Percentiles rank a stretch among this genome's conserved stretches.
These are phyloP conservation scores for Larix sibirica DNA, from an alignment of 83 land plant genomes.

Conservation along the genomic window DNA sequence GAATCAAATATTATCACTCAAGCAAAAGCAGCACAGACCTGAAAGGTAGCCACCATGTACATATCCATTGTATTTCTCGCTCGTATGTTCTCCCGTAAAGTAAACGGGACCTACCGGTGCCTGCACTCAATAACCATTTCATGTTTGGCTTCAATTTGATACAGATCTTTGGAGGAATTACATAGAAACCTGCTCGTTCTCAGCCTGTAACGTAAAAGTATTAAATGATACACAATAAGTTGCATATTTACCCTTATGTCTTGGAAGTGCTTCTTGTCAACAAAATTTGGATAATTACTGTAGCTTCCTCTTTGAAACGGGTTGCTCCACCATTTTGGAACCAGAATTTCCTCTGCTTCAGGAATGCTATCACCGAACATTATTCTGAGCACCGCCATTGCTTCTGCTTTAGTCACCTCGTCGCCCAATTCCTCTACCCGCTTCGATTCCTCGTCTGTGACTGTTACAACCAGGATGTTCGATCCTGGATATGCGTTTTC, in stretches of 20 bases:
- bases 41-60: constrained; percentile 82
- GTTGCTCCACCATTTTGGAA: constrained; percentile 78
- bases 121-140: constrained; percentile 20
- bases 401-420: constrained; percentile 57
- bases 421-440: constrained; percentile 67
- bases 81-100: constrained; percentile 87
- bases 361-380: constrained; percentile 73
- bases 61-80: constrained; percentile 70
- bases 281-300: constrained; percentile 20
- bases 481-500: constrained; percentile 82
- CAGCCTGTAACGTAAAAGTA: too few relatives aligned
- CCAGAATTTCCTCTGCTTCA: constrained; percentile 51
- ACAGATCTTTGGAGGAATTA: too few relatives aligned
- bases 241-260: constrained; percentile 30
- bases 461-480: constrained; percentile 69
- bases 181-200: too few relatives aligned
- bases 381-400: constrained; percentile 62
- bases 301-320: constrained; percentile 70
- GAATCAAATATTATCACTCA: too few relatives aligned
- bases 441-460: constrained; percentile 83
- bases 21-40: constrained; percentile 30
- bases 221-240: too few relatives aligned
- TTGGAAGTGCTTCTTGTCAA: constrained; percentile 18
- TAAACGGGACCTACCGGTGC: constrained; percentile 67
- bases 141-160: too few relatives aligned